Percentiles rank a stretch among this genome's conserved stretches.
These are phyloP conservation scores for Cytospora leucostoma DNA, from an alignment of 2,329 filamentous ascomycete species.

Conservation along the genomic window DNA sequence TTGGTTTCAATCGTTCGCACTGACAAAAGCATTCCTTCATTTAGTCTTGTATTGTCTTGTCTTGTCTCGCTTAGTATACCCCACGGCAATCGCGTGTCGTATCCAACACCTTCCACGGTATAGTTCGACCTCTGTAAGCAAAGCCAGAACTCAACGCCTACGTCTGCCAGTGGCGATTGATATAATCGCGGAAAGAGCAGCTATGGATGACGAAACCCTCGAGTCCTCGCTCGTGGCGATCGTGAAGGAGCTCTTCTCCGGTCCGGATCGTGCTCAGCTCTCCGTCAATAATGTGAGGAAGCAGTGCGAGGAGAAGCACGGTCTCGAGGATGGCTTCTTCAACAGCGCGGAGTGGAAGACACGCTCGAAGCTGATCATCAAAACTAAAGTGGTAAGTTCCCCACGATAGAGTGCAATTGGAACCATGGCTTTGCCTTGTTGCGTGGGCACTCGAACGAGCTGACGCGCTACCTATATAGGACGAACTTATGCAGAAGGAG, in stretches of 20 bases:
- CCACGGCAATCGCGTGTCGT: not conserved
- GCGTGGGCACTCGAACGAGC: not conserved
- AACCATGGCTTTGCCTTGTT: not conserved
- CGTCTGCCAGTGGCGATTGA: not conserved
- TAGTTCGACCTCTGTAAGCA: not conserved
- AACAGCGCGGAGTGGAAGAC: conserved; percentile 54
- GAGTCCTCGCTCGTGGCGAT: conserved; percentile 50
- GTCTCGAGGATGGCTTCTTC: conserved; percentile 55
- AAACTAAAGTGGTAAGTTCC: conserved; percentile 52
- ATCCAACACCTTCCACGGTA: not conserved
- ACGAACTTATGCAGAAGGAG: conserved; percentile 18
- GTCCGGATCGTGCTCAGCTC: conserved; percentile 46
- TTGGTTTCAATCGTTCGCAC: not conserved
- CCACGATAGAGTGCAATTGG: not conserved
- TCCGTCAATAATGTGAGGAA: conserved; percentile 61
- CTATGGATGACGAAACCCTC: conserved; percentile 37
- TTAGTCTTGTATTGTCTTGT: not conserved
- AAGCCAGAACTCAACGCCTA: not conserved
- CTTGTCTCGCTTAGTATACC: not conserved
- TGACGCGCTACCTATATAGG: conserved; percentile 18
- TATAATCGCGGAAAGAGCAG: not conserved
- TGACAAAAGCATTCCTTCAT: not conserved
- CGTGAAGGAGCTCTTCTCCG: conserved; percentile 48
- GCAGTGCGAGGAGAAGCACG: conserved; percentile 50
- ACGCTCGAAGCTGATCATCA: conserved; percentile 60